Percentiles rank a stretch among this genome's conserved stretches.
These are phyloP conservation scores for Ophiostoma triangulosporum DNA, from an alignment of 2,329 filamentous ascomycete genomes.

Conservation along the genomic window DNA sequence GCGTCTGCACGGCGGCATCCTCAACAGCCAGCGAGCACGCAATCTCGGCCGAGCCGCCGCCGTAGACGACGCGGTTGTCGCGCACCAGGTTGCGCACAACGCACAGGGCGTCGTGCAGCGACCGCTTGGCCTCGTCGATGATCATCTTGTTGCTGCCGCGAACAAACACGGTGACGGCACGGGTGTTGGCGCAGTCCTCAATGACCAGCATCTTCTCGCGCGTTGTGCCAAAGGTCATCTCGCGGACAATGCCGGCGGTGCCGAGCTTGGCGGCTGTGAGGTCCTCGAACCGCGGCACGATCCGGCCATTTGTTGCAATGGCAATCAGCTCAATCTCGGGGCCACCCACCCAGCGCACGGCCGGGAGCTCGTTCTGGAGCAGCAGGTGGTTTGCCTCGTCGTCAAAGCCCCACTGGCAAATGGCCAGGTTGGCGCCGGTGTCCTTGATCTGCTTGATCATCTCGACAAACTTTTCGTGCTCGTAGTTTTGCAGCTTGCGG, in stretches of 20 bases:
- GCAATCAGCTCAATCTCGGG: constrained; percentile 97
- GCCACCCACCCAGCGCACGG: constrained; percentile 94
- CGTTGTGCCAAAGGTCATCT: constrained; percentile 95
- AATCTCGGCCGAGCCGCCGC: constrained; percentile 91
- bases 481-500: constrained; percentile 93
- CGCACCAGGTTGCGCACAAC: constrained; percentile 92
- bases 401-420: constrained; percentile 99
- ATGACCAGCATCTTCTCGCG: constrained; percentile 99
- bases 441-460: constrained; percentile 99
- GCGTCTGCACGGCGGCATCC: constrained; percentile 85
- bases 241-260: constrained; percentile 73
- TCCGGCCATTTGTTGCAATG: constrained; percentile 94
- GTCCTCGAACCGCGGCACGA: constrained; percentile 95
- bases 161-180: constrained; percentile 92
- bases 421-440: constrained; percentile 90
- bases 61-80: constrained; percentile 96
- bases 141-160: constrained; percentile 99
- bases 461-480: constrained; percentile 90
- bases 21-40: constrained; percentile 94
- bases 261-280: constrained; percentile 84
- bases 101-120: constrained; percentile 91
- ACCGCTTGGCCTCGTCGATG: constrained; percentile 97
- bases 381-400: constrained; percentile 97
- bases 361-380: constrained; percentile 88
- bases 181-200: constrained; percentile 95